phyloP scores from a whole-genome alignment of 768 basidiomycete species.

The Naganishia randhawae region DNA sequence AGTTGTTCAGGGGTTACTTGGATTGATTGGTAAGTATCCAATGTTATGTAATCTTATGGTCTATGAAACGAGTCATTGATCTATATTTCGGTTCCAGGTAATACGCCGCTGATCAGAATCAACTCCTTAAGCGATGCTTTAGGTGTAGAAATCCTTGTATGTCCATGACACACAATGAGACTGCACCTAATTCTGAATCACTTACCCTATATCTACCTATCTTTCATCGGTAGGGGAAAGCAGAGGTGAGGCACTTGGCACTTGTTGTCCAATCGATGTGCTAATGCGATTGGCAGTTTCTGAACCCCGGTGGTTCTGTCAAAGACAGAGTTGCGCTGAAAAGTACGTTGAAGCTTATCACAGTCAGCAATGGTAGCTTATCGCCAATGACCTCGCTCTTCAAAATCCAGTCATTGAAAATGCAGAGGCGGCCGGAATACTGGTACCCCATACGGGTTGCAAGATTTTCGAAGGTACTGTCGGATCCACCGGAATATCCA shows the following conservation, averaged over 20 bases:
- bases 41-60: neutral
- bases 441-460: slow-evolving; percentile 81
- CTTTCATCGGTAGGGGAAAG: slow-evolving; percentile 64
- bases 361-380: neutral
- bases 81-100: slow-evolving; percentile 58
- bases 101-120: slow-evolving; percentile 88
- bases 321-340: slow-evolving; percentile 95
- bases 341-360: slow-evolving; percentile 56
- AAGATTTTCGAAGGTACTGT: slow-evolving; percentile 97
- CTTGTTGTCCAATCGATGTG: neutral
- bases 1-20: slow-evolving; percentile 72
- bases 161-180: neutral
- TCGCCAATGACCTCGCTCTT: neutral
- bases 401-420: slow-evolving; percentile 78
- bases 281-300: slow-evolving; percentile 58
- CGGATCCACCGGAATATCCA: slow-evolving; percentile 69
- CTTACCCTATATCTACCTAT: neutral
- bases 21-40: slow-evolving; percentile 66
- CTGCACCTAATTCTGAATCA: neutral
- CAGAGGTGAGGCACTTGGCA: slow-evolving; percentile 62
- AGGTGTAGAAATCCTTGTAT: slow-evolving; percentile 79
- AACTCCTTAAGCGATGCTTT: slow-evolving; percentile 84
- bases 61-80: neutral
- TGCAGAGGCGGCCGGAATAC: slow-evolving; percentile 75
- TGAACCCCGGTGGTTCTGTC: slow-evolving; percentile 96